These are phyloP conservation scores for Claviceps sp. DNA, from an alignment of 2,329 filamentous ascomycete species.

Conservation along the genomic window DNA sequence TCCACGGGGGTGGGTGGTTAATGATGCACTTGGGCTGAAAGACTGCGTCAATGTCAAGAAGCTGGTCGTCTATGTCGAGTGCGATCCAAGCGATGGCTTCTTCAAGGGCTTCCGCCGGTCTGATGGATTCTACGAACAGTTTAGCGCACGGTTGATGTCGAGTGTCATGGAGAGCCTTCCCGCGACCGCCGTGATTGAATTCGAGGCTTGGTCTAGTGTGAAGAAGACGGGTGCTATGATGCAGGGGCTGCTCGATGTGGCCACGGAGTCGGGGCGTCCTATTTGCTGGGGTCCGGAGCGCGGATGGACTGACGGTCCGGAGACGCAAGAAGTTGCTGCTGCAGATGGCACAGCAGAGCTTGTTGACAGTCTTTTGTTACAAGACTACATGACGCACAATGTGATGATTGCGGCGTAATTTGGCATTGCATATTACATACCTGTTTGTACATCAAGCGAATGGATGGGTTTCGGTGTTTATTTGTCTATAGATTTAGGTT, in stretches of 20 bases:
- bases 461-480: background rate
- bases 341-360: conserved; percentile 2
- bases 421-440: no score
- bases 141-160: conserved; percentile 44
- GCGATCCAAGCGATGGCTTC: conserved; percentile 53
- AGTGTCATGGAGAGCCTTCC: conserved; percentile 45
- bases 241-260: conserved; percentile 41
- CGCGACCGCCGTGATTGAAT: conserved; percentile 44
- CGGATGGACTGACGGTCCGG: conserved; percentile 47
- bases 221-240: conserved; percentile 54
- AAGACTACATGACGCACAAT: conserved; percentile 8
- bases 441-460: background rate
- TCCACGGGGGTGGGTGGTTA: conserved; percentile 57
- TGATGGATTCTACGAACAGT: conserved; percentile 57
- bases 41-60: conserved; percentile 47
- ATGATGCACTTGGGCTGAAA: conserved; percentile 45
- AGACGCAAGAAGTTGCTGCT: conserved; percentile 10
- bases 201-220: conserved; percentile 56
- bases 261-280: conserved; percentile 31
- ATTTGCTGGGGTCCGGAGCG: conserved; percentile 56
- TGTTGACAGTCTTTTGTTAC: conserved; percentile 5
- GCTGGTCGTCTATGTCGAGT: conserved; percentile 57
- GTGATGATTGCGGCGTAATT: conserved; percentile 10
- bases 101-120: conserved; percentile 55
- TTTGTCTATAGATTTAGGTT: background rate